Base-by-base conservation (phyloP, 352 stramenopile genomes). In the Thraustochytrium striatum region DNA sequence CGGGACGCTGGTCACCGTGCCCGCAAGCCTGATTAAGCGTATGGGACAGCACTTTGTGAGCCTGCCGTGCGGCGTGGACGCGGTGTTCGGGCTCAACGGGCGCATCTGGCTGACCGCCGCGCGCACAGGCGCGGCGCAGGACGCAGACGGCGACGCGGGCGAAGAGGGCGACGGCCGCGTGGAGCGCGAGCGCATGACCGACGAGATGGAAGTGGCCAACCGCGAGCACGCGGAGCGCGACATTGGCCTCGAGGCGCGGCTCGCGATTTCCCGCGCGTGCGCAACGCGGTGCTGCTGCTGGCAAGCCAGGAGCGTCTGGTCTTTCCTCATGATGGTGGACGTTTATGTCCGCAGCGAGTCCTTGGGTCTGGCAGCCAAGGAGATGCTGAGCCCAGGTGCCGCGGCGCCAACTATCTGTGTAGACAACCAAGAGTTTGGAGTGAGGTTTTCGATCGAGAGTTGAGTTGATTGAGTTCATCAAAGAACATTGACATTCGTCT, bases 1-100 rank as follows among this genome's bases (percentile, higher is more conserved):
- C 84, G 95, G 95, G 59, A 89, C 93, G 82, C 90, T 97, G 58
- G 87, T 95, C 39, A 87, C 84, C 5, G 92, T 98, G 2, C 89
- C 89, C 70, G 87, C 93, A 1, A 87, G 87, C 41, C 87, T 98
- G 65, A 90, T 98, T 59, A 93, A 95, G 72, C 84, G 93, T 61
- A 90, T 96, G 73, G 96, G 96, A 83, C 92, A 97, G 85, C 95
- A 98, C 88, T 95, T 97, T 85, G 84, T 96, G 5, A 90, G 89
- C 38, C 85, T 96, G 59, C 83, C 87, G 28, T 86, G 91, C 78
- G 88, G 88, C 16, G 86, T 97, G 21, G 92, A 96, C 79, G 86
- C 97, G 50, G 93, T 98, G 41, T 87, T 97, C 21, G 95, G 95
- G 55, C 93, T 89, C 41, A 98, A 98, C 84, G 95, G 95, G 3